Conservation (phyloP, 75 land plant species). For the Gnetum montanum region DNA sequence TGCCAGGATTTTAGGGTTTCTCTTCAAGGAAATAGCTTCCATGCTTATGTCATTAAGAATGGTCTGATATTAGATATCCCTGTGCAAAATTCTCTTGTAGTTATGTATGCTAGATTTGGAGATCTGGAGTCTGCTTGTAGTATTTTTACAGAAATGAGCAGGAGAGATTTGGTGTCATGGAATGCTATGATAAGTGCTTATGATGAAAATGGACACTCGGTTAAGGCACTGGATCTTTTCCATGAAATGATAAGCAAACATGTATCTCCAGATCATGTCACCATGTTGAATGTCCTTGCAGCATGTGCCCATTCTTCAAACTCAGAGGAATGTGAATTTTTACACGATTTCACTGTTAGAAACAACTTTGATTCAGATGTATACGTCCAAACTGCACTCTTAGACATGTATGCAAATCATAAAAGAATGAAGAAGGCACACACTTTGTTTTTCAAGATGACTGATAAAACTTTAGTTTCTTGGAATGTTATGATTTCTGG, state of each 20-base stretch:
- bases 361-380: conserved; percentile 6
- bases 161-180: conserved; percentile 10
- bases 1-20: neutral
- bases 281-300: neutral
- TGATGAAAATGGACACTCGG: neutral
- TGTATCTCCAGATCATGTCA: conserved; percentile 7
- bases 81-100: neutral
- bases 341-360: conserved; percentile 8
- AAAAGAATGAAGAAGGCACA: conserved; percentile 11
- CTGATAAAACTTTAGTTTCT: neutral
- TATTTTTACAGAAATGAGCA: conserved; percentile 8
- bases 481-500: conserved; percentile 23
- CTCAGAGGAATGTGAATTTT: conserved; percentile 5
- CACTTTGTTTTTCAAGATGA: conserved; percentile 6
- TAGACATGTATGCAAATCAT: conserved; percentile 22
- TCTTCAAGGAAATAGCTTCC: neutral
- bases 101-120: conserved; percentile 15
- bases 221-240: conserved; percentile 10
- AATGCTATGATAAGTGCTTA: conserved; percentile 12
- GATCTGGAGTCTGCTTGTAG: conserved; percentile 7
- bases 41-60: conserved; percentile 1
- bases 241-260: conserved; percentile 7
- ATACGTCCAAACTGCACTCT: conserved; percentile 5
- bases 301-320: neutral
- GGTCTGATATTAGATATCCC: neutral